Percentiles rank a stretch among this genome's conserved stretches.
Evolutionary conservation across 441 rosid genomes (phyloP).

Genomic region (Gossypium lobatum): DNA sequence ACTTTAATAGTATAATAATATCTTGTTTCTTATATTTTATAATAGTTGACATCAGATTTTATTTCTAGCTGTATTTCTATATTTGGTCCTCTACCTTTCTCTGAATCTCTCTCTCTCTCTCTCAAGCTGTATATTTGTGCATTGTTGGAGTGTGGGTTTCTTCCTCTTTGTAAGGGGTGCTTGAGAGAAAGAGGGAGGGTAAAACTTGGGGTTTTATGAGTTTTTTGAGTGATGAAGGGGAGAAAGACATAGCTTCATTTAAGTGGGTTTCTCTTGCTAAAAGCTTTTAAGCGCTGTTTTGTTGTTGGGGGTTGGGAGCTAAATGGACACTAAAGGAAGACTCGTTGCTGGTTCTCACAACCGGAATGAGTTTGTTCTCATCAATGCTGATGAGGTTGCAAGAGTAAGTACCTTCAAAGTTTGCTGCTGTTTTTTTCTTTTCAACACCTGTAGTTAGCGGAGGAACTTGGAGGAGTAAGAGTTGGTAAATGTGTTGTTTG

Average conservation of each 20-base stretch:
- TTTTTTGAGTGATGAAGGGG: slow-evolving; percentile 19
- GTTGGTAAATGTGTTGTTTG: neutral
- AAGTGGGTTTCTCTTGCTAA: slow-evolving; percentile 21
- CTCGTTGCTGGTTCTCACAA: slow-evolving; percentile 96
- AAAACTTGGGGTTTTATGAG: slow-evolving; percentile 18
- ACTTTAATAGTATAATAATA: neutral
- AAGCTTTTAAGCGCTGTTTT: slow-evolving; percentile 34
- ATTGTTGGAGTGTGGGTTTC: slow-evolving; percentile 18
- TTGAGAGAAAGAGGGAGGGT: neutral
- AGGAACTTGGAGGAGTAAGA: slow-evolving; percentile 4
- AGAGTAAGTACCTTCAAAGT: slow-evolving; percentile 41
- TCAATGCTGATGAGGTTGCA: slow-evolving; percentile 83
- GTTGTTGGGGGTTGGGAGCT: slow-evolving; percentile 14
- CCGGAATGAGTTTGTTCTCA: slow-evolving; percentile 87
- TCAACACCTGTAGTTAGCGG: neutral
- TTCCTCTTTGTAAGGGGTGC: slow-evolving; percentile 19
- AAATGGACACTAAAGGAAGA: slow-evolving; percentile 77
- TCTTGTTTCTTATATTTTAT: neutral
- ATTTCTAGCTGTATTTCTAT: slow-evolving; percentile 6
- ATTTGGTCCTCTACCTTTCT: neutral
- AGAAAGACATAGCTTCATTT: slow-evolving; percentile 16
- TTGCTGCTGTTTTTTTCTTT: neutral
- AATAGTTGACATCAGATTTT: slow-evolving; percentile 9
- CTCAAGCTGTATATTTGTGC: slow-evolving; percentile 11
- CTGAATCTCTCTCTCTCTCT: neutral